These are phyloP conservation scores for Cicer yamashitae DNA, from an alignment of 306 rosid genomes.

Conservation along the genomic window DNA sequence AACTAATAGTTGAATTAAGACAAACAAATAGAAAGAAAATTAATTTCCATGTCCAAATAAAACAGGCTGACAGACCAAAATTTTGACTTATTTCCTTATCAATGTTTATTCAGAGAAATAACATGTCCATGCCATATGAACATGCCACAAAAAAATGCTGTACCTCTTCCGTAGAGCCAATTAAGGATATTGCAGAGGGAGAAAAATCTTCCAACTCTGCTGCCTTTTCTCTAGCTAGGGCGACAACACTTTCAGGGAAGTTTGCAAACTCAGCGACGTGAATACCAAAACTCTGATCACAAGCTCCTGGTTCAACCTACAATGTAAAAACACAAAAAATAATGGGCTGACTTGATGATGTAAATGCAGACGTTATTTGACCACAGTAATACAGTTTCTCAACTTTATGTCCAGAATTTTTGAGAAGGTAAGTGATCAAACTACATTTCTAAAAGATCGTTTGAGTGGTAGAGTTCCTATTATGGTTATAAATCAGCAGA, in stretches of 20 bases:
- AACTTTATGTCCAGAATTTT: constrained; percentile 28
- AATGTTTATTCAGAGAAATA: constrained; percentile 28
- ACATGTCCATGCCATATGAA: constrained; percentile 34
- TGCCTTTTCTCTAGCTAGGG: constrained; percentile 95
- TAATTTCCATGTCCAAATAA: neutral
- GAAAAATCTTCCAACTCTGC: constrained; percentile 97
- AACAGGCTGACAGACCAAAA: neutral
- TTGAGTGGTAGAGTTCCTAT: constrained; percentile 1
- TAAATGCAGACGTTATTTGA: constrained; percentile 33
- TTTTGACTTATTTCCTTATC: neutral
- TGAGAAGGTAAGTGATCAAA: constrained; percentile 21
- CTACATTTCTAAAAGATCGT: neutral
- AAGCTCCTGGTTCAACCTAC: constrained; percentile 97
- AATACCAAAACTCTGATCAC: constrained; percentile 98
- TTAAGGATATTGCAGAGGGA: constrained; percentile 55
- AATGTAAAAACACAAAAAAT: constrained; percentile 41
- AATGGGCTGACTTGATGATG: constrained; percentile 19
- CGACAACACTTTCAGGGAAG: constrained; percentile 87
- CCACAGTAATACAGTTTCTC: constrained; percentile 17
- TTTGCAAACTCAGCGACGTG: constrained; percentile 98
- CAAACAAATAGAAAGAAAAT: neutral
- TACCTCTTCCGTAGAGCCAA: constrained; percentile 64
- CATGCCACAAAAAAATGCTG: constrained; percentile 12
- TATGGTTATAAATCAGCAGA: constrained; percentile 23
- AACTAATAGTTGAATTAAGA: constrained; percentile 1